Evolutionary conservation across 2,329 filamentous ascomycete genomes (phyloP), one percentile per base, ranked within the genome.

Genomic region (Zalaria obscura): DNA sequence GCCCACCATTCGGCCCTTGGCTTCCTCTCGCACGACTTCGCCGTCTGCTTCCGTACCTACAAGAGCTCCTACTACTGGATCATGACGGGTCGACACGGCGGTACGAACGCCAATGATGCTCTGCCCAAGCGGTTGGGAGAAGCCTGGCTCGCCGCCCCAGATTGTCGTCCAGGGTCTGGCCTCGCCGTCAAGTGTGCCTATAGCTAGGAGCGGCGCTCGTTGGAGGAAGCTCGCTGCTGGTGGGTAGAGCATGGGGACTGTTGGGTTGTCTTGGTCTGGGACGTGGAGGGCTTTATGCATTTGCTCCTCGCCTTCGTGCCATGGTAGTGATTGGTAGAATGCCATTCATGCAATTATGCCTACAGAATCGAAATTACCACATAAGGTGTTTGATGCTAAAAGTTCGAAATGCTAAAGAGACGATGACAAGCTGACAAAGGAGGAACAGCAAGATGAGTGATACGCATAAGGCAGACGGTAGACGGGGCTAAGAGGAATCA

Each of bases 111-210:
- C 82, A 3, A 93, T 65, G 6, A 84, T 68, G 1, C 66, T 70
- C 34, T 72, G 66, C 2, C 75, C 77, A 0, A 88, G 62, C 0
- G 75, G 70, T 38, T 70, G 66, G 0, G 76, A 75, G 49, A 89
- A 83, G 0, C 81, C 82, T 1, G 71, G 60, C 44, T 78, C 66
- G 10, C 85, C 85, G n/a, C 83, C 83, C 76, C 81, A 82, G 5
- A 93, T 47, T 0, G 81, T 81, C 10, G 80, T 81, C 85, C 85
- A 93, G 1, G 82, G 83, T 18, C 74, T 65, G 2, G 72, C 71
- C 18, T 76, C 53, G 2, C 62, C 58, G 52, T 91, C 84, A 1
- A 88, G 61, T 0, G 82, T 75, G 1, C 85, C 85, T 11, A 93
- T 61, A 0, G 83, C 83, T 9, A 91, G 65, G 5, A 91, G 66